phyloP scores from a whole-genome alignment of 176 grass and related monocot species.

The Saccharum officinarum region DNA sequence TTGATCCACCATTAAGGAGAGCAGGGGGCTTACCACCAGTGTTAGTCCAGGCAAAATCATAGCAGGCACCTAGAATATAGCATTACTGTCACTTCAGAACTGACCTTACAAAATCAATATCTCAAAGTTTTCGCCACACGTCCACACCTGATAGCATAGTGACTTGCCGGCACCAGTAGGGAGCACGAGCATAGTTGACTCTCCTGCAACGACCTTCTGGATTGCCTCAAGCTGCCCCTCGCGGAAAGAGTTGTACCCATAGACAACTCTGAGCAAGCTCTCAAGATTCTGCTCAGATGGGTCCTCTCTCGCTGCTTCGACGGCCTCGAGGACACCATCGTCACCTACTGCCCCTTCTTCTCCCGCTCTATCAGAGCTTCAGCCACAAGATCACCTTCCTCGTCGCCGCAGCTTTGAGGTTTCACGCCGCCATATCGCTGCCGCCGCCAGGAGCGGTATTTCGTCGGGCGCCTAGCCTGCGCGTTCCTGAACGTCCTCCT shows the following conservation, averaged over 20 bases:
- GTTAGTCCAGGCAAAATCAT: slow-evolving; percentile 86
- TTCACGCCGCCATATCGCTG: slow-evolving; percentile 28
- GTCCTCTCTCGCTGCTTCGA: slow-evolving; percentile 48
- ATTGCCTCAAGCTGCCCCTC: slow-evolving; percentile 77
- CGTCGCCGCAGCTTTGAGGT: slow-evolving; percentile 9
- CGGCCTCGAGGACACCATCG: slow-evolving; percentile 45
- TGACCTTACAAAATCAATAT: not conserved
- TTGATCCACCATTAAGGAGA: slow-evolving; percentile 97
- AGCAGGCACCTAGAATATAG: slow-evolving; percentile 67
- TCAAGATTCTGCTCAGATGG: slow-evolving; percentile 66
- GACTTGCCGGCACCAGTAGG: slow-evolving; percentile 96
- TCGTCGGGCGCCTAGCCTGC: slow-evolving; percentile 49
- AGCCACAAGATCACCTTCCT: slow-evolving; percentile 51
- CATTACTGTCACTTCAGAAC: slow-evolving; percentile 14
- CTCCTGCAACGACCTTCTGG: slow-evolving; percentile 65
- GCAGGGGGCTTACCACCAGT: slow-evolving; percentile 89
- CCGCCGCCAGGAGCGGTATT: slow-evolving; percentile 53
- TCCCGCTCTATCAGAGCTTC: slow-evolving; percentile 48
- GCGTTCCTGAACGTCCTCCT: slow-evolving; percentile 67
- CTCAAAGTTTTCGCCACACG: slow-evolving; percentile 38
- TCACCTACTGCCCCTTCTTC: slow-evolving; percentile 28
- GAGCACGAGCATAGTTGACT: slow-evolving; percentile 82
- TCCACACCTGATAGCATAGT: slow-evolving; percentile 92
- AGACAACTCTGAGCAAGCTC: slow-evolving; percentile 63
- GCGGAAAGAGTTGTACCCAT: slow-evolving; percentile 77